These are phyloP conservation scores for Zygoascus hellenicus DNA, from an alignment of 1,139 yeast species.

Conservation along the genomic window DNA sequence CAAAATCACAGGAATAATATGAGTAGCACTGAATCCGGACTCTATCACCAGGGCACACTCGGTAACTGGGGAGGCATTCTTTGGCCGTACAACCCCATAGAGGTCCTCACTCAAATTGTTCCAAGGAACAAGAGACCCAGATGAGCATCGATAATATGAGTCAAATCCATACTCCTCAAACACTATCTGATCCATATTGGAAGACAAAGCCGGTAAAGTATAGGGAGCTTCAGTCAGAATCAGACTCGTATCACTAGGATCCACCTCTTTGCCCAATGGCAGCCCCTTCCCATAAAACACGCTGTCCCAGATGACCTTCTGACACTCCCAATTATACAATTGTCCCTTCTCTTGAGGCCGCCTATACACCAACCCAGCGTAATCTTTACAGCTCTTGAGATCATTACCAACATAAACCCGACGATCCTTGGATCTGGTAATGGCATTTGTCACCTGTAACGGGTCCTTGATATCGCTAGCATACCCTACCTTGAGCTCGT, in stretches of 20 bases:
- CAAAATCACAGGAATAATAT: conserved; percentile 77
- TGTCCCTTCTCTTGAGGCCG: conserved; percentile 86
- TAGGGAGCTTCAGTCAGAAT: conserved; percentile 74
- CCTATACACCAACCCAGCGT: conserved; percentile 66
- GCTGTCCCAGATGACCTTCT: conserved; percentile 91
- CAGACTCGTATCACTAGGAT: conserved; percentile 46
- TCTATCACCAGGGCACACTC: conserved; percentile 81
- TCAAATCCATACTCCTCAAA: conserved; percentile 90
- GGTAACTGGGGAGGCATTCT: conserved; percentile 27
- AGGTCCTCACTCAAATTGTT: conserved; percentile 11
- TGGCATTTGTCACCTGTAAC: conserved; percentile 55
- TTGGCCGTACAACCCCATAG: conserved; percentile 11
- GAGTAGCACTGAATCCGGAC: conserved; percentile 82
- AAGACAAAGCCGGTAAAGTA: conserved; percentile 75
- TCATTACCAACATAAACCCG: conserved; percentile 70
- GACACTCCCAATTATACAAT: conserved; percentile 84
- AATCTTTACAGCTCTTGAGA: conserved; percentile 57
- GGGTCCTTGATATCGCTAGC: conserved; percentile 40
- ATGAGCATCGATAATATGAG: conserved; percentile 56
- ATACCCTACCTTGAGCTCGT: conserved; percentile 71
- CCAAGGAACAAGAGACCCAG: conserved; percentile 74
- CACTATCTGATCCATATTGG: conserved; percentile 83
- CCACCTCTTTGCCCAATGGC: conserved; percentile 29
- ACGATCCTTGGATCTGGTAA: conserved; percentile 73
- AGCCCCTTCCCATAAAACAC: conserved; percentile 44